Evolutionary conservation across 2,329 filamentous ascomycete species (phyloP), one percentile per base, ranked within the genome.

Genomic region (Aspergillus quadrilineatus): DNA sequence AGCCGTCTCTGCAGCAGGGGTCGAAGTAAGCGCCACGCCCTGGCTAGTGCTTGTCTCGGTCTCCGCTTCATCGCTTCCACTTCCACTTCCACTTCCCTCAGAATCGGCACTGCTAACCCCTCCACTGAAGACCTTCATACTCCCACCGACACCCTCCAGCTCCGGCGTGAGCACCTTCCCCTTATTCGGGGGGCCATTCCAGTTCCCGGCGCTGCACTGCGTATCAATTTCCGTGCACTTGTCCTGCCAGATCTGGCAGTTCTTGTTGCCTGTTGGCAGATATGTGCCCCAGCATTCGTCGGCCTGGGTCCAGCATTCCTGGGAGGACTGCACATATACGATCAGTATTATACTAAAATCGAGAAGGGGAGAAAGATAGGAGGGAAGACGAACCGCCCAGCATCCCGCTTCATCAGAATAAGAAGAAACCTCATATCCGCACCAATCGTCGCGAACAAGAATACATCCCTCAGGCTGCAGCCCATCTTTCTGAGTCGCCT

Each of bases 361-460:
- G 37, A 7, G 28, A n/a, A 17, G 36, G 30, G 7, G 22, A 39
- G 12, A 10, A 49, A 28, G 29, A 5, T 0, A 14, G 28, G 12
- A 14, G 9, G 15, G 41, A 26, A 12, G 45, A 68, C 69, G 62
- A 67, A 76, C 75, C 52, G 61, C 77, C 83, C 85, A 89, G 77
- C 88, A 90, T 12, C 80, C 80, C 1, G 67, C 67, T 67, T 85
- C 78, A 44, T 76, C 75, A 4, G 73, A 75, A 74, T 88, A 90
- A 7, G 72, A 64, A 0, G 81, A 69, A 1, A 90, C 78, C 66
- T 89, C 81, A 57, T 80, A 76, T 50, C 81, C 87, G 72, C 86
- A 89, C 88, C 87, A 91, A 75, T 91, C 90, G 57, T 77, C 87
- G 67, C 89, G 89, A 67, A 85, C 83, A 58, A 86, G 67, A 37